These are phyloP conservation scores for Hymenoscyphus linearis DNA, from an alignment of 2,329 filamentous ascomycete species.

Conservation along the genomic window DNA sequence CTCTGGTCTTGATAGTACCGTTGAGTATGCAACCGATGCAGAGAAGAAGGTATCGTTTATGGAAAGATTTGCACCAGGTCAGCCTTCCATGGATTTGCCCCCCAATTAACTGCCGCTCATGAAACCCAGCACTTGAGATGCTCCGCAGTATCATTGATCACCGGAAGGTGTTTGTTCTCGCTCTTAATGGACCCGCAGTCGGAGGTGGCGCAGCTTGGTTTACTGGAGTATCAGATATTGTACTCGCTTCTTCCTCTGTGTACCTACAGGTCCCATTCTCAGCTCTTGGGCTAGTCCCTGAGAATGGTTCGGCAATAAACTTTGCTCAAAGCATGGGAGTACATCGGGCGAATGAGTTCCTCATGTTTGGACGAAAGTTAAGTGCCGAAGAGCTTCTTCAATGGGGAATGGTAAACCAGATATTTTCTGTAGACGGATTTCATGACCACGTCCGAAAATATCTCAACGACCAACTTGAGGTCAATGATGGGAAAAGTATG, in stretches of 20 bases:
- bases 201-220: constrained; percentile 48
- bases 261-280: constrained; percentile 46
- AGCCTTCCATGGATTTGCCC: not conserved
- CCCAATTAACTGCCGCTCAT: not conserved
- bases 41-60: constrained; percentile 28
- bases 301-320: constrained; percentile 41
- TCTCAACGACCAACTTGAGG: constrained; percentile 37
- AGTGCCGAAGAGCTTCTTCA: constrained; percentile 38
- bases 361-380: constrained; percentile 46
- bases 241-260: constrained; percentile 39
- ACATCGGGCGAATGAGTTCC: constrained; percentile 45
- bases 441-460: constrained; percentile 37
- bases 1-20: constrained; percentile 10
- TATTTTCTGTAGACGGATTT: constrained; percentile 39
- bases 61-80: constrained; percentile 18
- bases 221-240: constrained; percentile 42
- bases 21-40: constrained; percentile 16
- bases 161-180: constrained; percentile 45
- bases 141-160: constrained; percentile 45
- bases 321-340: constrained; percentile 44
- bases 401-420: constrained; percentile 41
- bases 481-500: constrained; percentile 47
- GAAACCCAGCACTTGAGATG: constrained; percentile 31
- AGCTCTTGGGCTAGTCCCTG: constrained; percentile 43
- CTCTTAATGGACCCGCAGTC: constrained; percentile 45